A percentile compares a stretch with the other conserved stretches of the same genome.
Conservation (phyloP, 2,329 filamentous ascomycete species). For the Penicillium hesseltinei region DNA sequence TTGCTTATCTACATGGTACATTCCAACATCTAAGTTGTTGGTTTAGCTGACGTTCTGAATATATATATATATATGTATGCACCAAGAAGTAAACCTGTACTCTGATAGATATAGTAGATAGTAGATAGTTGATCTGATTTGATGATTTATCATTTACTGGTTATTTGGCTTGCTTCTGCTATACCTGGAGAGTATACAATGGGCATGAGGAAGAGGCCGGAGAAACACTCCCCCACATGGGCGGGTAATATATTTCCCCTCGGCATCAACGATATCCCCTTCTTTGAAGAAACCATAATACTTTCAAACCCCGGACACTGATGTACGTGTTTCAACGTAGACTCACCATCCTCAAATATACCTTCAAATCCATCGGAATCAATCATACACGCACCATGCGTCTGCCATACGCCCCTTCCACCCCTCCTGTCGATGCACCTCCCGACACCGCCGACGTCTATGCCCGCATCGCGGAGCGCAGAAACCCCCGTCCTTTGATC, state of each 20-base stretch:
- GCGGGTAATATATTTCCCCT: slow-evolving; percentile 7
- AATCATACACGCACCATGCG: slow-evolving; percentile 21
- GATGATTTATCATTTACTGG: background rate
- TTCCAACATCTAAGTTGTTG: background rate
- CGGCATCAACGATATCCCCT: background rate
- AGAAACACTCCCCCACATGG: slow-evolving; percentile 6
- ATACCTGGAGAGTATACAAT: no score
- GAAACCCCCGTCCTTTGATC: slow-evolving; percentile 65
- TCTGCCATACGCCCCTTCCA: slow-evolving; percentile 26
- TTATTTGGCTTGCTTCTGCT: background rate
- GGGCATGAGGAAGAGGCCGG: background rate
- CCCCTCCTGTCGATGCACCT: slow-evolving; percentile 20
- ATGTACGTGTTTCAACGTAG: slow-evolving; percentile 1
- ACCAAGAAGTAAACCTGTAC: background rate
- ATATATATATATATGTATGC: background rate
- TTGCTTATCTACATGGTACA: background rate
- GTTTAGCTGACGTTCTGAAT: background rate
- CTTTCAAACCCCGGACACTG: background rate
- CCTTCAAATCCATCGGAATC: background rate
- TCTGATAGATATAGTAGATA: background rate
- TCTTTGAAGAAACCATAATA: background rate
- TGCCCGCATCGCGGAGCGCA: slow-evolving; percentile 27
- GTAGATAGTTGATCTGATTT: background rate
- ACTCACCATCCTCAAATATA: background rate
- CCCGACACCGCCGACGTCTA: slow-evolving; percentile 28